Evolutionary conservation across 257 asterid species (phyloP).

Genomic region (Lantana camara): DNA sequence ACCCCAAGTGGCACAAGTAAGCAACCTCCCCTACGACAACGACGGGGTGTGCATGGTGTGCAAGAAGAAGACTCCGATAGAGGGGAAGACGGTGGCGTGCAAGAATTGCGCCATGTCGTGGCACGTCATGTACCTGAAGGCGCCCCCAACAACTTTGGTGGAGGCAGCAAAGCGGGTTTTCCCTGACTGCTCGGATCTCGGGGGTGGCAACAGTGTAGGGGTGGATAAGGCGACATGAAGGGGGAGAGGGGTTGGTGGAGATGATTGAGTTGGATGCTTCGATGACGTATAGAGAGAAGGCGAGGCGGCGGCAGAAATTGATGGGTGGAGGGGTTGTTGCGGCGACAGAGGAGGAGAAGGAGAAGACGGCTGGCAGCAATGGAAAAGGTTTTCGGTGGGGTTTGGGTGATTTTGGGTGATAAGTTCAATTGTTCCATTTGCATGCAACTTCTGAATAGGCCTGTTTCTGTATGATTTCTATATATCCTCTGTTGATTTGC

Average conservation of each 20-base stretch:
- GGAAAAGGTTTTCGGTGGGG: conserved; percentile 38
- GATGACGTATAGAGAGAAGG: conserved; percentile 73
- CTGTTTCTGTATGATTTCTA: conserved; percentile 66
- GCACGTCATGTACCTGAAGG: conserved; percentile 74
- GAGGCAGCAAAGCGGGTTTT: conserved; percentile 70
- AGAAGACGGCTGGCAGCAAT: conserved; percentile 26
- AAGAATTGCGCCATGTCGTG: conserved; percentile 79
- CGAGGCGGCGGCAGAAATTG: conserved; percentile 73
- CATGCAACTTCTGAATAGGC: conserved; percentile 90
- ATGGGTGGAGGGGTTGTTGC: conserved; percentile 43
- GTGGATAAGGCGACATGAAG: conserved; percentile 27
- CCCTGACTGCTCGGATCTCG: conserved; percentile 67
- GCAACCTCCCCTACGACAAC: conserved; percentile 85
- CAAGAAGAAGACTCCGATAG: conserved; percentile 43
- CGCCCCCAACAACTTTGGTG: conserved; percentile 49
- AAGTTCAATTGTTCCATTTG: conserved; percentile 81
- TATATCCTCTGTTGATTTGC: not conserved
- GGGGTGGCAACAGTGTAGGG: conserved; percentile 25
- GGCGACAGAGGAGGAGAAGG: conserved; percentile 22
- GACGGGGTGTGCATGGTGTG: conserved; percentile 87
- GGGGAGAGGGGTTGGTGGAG: conserved; percentile 53
- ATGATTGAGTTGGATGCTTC: conserved; percentile 65
- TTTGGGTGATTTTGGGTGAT: conserved; percentile 61
- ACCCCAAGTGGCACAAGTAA: conserved; percentile 62
- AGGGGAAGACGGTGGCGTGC: conserved; percentile 58